A percentile compares a stretch with the other conserved stretches of the same genome.
phyloP scores from a whole-genome alignment of 108 stramenopile genomes.

The Schizochytrium sp. region DNA sequence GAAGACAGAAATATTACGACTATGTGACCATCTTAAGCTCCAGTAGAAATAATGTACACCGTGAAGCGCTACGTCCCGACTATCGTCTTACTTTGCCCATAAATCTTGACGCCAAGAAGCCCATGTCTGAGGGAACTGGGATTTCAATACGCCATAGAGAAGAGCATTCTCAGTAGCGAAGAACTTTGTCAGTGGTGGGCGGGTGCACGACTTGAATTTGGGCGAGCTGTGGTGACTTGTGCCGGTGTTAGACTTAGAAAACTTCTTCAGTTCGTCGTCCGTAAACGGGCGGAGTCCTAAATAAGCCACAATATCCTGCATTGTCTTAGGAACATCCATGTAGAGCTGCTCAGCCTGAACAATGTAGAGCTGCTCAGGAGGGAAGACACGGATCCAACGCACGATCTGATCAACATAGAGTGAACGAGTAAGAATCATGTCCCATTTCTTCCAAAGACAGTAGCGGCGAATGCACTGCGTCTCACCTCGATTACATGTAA shows the following conservation, averaged over 20 bases:
- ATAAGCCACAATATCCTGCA: neutral
- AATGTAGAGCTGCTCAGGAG: neutral
- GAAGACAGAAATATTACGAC: too few relatives aligned
- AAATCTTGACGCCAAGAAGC: neutral
- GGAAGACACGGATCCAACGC: conserved; percentile 2
- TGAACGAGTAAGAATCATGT: neutral
- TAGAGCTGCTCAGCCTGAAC: neutral
- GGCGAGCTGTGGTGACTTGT: neutral
- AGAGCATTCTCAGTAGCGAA: neutral
- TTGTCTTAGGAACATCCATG: neutral
- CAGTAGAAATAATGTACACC: too few relatives aligned
- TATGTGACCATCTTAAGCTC: too few relatives aligned
- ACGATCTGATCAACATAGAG: conserved; percentile 33
- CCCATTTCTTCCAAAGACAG: neutral
- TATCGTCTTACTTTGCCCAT: too few relatives aligned
- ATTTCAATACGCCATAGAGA: neutral
- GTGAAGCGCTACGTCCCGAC: neutral
- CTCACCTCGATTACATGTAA: neutral
- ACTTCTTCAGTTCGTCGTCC: neutral
- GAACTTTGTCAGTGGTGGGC: neutral
- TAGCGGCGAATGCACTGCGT: neutral
- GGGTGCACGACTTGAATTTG: neutral
- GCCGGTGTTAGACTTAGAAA: neutral
- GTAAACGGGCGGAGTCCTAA: neutral
- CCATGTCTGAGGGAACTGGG: neutral